A percentile compares a stretch with the other conserved stretches of the same genome.
phyloP scores from a whole-genome alignment of 2,329 filamentous ascomycete genomes.

The Epichloe coenophiala region DNA sequence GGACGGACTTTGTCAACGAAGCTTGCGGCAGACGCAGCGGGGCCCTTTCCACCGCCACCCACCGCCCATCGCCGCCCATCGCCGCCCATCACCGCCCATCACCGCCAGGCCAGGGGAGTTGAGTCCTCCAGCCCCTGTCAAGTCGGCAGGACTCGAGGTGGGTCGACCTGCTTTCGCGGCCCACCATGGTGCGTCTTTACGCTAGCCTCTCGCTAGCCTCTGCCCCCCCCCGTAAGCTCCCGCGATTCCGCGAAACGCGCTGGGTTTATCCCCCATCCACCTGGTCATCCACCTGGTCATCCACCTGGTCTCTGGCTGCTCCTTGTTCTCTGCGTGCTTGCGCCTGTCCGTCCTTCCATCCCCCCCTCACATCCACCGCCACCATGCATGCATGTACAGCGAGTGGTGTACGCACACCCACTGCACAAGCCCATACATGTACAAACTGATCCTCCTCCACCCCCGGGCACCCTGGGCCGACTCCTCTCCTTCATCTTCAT shows the following conservation, averaged over 20 bases:
- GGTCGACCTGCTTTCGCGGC: not conserved
- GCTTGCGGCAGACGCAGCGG: not conserved
- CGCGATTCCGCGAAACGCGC: too few relatives aligned
- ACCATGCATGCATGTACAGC: too few relatives aligned
- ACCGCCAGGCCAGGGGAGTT: not conserved
- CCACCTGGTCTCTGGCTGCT: not conserved
- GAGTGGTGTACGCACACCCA: too few relatives aligned
- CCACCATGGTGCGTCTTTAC: not conserved
- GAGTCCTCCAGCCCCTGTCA: too few relatives aligned
- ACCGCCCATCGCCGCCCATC: not conserved
- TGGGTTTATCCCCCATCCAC: too few relatives aligned
- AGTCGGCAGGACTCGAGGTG: not conserved
- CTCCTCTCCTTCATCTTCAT: conserved; percentile 14
- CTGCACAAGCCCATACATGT: too few relatives aligned
- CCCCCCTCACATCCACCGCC: too few relatives aligned
- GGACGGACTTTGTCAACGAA: not conserved
- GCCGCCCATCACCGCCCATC: not conserved
- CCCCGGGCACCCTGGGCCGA: conserved; percentile 8
- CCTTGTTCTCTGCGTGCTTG: not conserved
- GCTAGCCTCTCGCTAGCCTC: too few relatives aligned
- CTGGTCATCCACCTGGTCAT: not conserved
- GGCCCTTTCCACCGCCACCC: too few relatives aligned
- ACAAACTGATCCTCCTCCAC: conserved; percentile 8
- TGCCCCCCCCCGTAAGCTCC: not conserved
- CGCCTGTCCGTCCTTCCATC: too few relatives aligned